Conservation (phyloP, 2,329 filamentous ascomycete species). For the Cyphellophora attinorum region DNA sequence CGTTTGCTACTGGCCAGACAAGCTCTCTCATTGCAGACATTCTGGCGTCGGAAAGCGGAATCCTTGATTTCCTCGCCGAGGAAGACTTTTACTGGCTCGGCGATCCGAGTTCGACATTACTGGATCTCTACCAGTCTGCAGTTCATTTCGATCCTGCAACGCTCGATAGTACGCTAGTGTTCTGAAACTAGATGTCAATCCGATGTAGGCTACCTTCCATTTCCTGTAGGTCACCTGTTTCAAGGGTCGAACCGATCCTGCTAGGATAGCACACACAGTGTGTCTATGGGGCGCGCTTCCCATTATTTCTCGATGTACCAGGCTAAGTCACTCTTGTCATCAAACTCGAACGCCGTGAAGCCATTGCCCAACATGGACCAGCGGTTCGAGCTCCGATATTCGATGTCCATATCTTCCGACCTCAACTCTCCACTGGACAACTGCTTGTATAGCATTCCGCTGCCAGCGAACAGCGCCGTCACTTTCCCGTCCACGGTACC, state of each 20-base stretch:
- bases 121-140: background rate
- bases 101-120: slow-evolving; percentile 1
- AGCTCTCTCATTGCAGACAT: background rate
- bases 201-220: too few relatives aligned
- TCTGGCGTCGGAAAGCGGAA: background rate
- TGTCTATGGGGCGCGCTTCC: too few relatives aligned
- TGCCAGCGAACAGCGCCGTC: slow-evolving; percentile 37
- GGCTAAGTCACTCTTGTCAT: slow-evolving; percentile 19
- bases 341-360: slow-evolving; percentile 26
- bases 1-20: background rate
- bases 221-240: too few relatives aligned
- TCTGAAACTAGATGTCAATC: too few relatives aligned
- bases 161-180: background rate
- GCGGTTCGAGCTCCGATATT: slow-evolving; percentile 33
- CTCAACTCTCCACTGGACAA: slow-evolving; percentile 17
- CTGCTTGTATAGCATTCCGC: slow-evolving; percentile 10
- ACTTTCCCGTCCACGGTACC: slow-evolving; percentile 33
- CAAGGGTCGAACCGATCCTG: too few relatives aligned
- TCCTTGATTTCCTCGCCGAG: background rate
- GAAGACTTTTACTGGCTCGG: background rate
- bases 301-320: slow-evolving; percentile 18
- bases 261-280: too few relatives aligned
- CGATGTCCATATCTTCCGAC: slow-evolving; percentile 40
- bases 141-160: background rate
- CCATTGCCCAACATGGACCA: slow-evolving; percentile 43